Conservation (phyloP, 805 yeast species). For the Nakazawaea pomicola region DNA sequence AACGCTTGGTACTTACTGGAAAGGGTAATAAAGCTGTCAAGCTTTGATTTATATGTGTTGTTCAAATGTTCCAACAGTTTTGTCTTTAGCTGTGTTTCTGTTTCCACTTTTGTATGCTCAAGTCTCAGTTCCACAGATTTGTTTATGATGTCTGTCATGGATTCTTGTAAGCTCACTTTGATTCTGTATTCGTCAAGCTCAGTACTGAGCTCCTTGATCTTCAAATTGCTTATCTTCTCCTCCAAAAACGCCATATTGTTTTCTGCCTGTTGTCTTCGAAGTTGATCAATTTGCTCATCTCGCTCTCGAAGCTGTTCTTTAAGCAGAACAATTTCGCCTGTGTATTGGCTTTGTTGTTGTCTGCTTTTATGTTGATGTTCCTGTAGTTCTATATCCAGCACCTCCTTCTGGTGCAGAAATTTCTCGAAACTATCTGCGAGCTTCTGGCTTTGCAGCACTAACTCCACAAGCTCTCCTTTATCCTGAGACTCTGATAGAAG, state of each 20-base stretch:
- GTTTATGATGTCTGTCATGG: background rate
- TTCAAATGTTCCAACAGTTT: background rate
- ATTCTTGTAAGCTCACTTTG: background rate
- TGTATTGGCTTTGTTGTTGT: background rate
- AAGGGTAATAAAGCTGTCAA: conserved; percentile 2
- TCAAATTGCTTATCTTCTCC: conserved; percentile 1
- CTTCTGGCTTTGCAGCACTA: background rate
- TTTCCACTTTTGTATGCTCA: background rate
- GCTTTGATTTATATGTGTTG: background rate
- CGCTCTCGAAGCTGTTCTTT: too few species aligned
- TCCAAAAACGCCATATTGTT: conserved; percentile 1
- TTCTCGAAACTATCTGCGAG: background rate
- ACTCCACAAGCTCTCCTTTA: too few species aligned
- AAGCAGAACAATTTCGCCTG: too few species aligned
- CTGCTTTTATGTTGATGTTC: background rate
- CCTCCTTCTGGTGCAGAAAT: background rate
- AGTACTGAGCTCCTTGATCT: background rate
- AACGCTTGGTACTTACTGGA: conserved; percentile 6
- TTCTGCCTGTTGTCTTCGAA: background rate
- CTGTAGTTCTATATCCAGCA: background rate
- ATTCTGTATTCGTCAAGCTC: background rate
- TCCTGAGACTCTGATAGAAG: too few species aligned
- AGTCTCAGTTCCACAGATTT: background rate
- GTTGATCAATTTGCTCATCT: background rate
- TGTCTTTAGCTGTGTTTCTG: conserved; percentile 2